These are phyloP conservation scores for Phytophthora pluvialis DNA, from an alignment of 352 stramenopile species.

Conservation along the genomic window DNA sequence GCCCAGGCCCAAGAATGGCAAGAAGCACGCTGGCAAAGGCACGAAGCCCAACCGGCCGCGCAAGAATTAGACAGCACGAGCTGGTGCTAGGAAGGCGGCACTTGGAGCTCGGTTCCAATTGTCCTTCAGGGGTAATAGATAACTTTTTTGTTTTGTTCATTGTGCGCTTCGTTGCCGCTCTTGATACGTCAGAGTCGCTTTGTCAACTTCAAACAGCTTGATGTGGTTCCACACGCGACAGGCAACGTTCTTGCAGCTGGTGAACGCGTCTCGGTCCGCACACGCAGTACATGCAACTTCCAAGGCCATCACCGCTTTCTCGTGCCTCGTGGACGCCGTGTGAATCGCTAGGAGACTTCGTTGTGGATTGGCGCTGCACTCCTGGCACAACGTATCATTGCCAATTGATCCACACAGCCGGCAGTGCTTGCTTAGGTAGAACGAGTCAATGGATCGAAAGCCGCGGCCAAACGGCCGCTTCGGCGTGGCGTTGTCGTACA, in stretches of 20 bases:
- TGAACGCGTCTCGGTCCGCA: constrained; percentile 55
- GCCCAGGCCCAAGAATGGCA: constrained; percentile 41
- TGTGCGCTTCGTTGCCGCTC: constrained; percentile 12
- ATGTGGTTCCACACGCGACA: constrained; percentile 77
- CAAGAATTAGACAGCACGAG: constrained; percentile 54
- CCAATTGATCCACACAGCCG: constrained; percentile 74
- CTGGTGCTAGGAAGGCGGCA: constrained; percentile 14
- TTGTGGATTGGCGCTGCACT: constrained; percentile 62
- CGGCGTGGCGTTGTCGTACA: constrained; percentile 21
- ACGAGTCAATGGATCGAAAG: constrained; percentile 77
- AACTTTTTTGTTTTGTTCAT: constrained; percentile 34
- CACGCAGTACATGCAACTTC: constrained; percentile 56
- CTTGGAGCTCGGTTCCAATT: constrained; percentile 26
- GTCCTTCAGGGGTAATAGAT: constrained; percentile 35
- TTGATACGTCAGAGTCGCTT: constrained; percentile 45
- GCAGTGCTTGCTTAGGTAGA: constrained; percentile 87
- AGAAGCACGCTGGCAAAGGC: constrained; percentile 38
- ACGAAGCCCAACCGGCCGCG: constrained; percentile 47
- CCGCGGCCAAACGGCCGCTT: constrained; percentile 21
- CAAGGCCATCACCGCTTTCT: constrained; percentile 47
- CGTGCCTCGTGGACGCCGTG: constrained; percentile 43
- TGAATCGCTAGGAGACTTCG: constrained; percentile 74
- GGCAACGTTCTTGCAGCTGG: constrained; percentile 55
- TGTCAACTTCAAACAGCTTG: constrained; percentile 46
- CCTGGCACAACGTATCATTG: constrained; percentile 53